Evolutionary conservation across 2,329 filamentous ascomycete species (phyloP).

Genomic region (Fusarium denticulatum): DNA sequence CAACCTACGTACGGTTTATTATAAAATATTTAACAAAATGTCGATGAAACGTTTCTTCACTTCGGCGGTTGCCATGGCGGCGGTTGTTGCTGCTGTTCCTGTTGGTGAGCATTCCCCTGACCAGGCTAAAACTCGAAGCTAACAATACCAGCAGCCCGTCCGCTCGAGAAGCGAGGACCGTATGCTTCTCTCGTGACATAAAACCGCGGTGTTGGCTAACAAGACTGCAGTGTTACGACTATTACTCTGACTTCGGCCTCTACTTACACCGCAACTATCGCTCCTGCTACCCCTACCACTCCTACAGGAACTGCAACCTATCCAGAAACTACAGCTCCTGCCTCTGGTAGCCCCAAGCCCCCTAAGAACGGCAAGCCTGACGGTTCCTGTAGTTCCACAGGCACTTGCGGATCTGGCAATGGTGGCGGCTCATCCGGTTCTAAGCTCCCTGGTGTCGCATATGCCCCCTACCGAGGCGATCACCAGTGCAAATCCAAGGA

Average conservation of each 20-base stretch:
- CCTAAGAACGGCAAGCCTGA: neutral
- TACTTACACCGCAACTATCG: slow-evolving; percentile 32
- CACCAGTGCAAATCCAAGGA: slow-evolving; percentile 72
- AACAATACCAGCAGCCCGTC: slow-evolving; percentile 6
- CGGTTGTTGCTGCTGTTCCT: slow-evolving; percentile 35
- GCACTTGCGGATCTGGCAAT: neutral
- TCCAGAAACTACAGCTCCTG: neutral
- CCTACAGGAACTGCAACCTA: slow-evolving; percentile 1
- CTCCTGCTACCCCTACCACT: slow-evolving; percentile 5
- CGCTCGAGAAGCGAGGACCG: slow-evolving; percentile 28
- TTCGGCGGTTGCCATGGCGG: slow-evolving; percentile 38
- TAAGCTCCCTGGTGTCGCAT: slow-evolving; percentile 56
- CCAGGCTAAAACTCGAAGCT: neutral
- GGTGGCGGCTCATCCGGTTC: neutral
- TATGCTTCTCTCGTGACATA: slow-evolving; percentile 1
- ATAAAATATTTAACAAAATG: slow-evolving; percentile 27
- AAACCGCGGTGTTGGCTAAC: neutral
- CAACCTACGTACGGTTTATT: neutral
- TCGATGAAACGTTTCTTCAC: slow-evolving; percentile 34
- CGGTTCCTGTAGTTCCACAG: neutral
- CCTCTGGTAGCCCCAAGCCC: neutral
- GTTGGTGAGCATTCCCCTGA: slow-evolving; percentile 32
- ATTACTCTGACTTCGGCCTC: slow-evolving; percentile 27
- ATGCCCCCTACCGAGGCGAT: slow-evolving; percentile 61
- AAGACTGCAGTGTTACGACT: slow-evolving; percentile 14